Evolutionary conservation across 352 stramenopile species (phyloP).

Genomic region (Globisporangium megalacanthum): DNA sequence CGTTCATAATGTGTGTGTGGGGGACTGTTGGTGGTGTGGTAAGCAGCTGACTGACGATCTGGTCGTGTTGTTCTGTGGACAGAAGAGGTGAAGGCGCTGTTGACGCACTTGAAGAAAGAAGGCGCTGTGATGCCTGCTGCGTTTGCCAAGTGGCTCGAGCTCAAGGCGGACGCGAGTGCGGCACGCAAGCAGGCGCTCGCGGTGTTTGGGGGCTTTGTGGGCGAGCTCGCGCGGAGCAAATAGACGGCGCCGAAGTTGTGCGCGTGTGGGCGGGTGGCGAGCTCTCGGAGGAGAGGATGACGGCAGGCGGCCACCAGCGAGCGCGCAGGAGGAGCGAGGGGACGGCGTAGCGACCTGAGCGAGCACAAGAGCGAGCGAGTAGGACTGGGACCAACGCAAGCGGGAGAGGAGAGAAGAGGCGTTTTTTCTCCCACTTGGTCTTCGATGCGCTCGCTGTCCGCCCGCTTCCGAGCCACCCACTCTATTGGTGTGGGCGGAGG

Average conservation of each 20-base stretch:
- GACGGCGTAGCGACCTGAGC: background rate
- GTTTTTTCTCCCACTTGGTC: background rate
- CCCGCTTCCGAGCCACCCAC: background rate
- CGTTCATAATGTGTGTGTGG: slow-evolving; percentile 8
- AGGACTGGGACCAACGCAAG: background rate
- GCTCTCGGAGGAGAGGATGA: no score
- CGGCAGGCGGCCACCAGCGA: no score
- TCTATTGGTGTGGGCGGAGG: slow-evolving; percentile 4
- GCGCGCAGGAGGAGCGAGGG: no score
- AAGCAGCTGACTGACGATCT: background rate
- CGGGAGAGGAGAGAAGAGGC: background rate
- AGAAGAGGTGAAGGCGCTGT: slow-evolving; percentile 64
- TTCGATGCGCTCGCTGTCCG: background rate
- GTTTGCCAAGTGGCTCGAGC: slow-evolving; percentile 66
- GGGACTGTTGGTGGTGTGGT: background rate
- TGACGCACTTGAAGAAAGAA: slow-evolving; percentile 69
- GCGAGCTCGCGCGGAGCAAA: slow-evolving; percentile 65
- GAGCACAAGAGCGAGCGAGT: background rate
- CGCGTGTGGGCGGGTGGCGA: background rate
- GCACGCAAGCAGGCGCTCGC: slow-evolving; percentile 62
- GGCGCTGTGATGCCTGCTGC: slow-evolving; percentile 37
- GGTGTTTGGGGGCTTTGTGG: slow-evolving; percentile 67
- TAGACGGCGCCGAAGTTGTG: slow-evolving; percentile 13
- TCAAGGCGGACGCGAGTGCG: slow-evolving; percentile 73
- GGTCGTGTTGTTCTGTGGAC: slow-evolving; percentile 2